Evolutionary conservation across 1,284 basidiomycete genomes (phyloP), one percentile per base, ranked within the genome.

Genomic region (Taiwanofungus camphoratus): DNA sequence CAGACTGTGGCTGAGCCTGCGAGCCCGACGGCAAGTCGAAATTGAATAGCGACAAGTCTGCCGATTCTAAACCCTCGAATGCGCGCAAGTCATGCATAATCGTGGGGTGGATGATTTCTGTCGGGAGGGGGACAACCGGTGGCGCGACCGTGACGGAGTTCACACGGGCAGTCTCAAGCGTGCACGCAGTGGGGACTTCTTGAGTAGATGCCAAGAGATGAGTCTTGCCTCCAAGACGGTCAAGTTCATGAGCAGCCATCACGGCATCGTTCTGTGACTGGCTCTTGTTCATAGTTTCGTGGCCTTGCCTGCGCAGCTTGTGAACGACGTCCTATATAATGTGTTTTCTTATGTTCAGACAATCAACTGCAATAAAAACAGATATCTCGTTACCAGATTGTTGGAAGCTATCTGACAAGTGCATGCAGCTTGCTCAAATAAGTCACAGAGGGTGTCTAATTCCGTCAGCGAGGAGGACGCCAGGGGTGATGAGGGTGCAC

Each of bases 201-300:
- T 21, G 31, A 31, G 29, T 41, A 6, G 43, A 33, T 32, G 52
- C 46, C 36, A 58, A 51, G 19, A 53, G 42, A 40, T 71, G 66
- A 1, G 82, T 85, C 55, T 73, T 75, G 4, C 82, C 83, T 19
- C 75, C 74, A 23, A 83, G 64, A 19, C 79, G 69, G 49, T 84
- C 77, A 18, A 86, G 73, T 46, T 84, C 82, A 2, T 62, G 62
- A 27, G 65, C 59, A 13, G 58, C 70, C 44, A 57, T 50, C 21
- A 44, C 52, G 30, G 45, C 58, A 44, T 57, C 56, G 29, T 51
- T 59, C 44, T 49, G 57, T 26, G 52, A 50, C 34, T 59, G 62
- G 15, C 63, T 55, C 20, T 61, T 63, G 42, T 72, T 65, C 16
- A 71, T 52, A 1, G 65, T 69, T 20, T 75, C 74, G 44, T 73